A percentile compares a stretch with the other conserved stretches of the same genome.
Conservation (phyloP, 257 asterid species). For the Ajuga chamaepitys region DNA sequence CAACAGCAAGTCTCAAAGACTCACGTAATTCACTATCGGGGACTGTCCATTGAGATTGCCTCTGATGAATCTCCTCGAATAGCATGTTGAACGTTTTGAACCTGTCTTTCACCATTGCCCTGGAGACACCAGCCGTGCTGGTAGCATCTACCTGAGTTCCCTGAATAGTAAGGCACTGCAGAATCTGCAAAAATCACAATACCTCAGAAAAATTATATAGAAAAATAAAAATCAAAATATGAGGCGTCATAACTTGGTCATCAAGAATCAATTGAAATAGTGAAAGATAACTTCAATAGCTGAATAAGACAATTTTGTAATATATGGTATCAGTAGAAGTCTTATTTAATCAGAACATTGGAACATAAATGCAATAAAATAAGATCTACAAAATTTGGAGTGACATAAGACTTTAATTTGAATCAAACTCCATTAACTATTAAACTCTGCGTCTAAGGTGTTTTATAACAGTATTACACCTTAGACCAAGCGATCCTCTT, state of each 20-base stretch:
- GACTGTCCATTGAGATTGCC: slow-evolving; percentile 98
- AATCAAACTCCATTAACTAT: background rate
- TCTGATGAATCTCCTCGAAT: slow-evolving; percentile 94
- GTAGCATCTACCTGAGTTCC: slow-evolving; percentile 43
- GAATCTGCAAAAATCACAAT: slow-evolving; percentile 46
- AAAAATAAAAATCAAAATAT: background rate
- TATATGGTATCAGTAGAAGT: background rate
- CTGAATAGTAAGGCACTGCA: slow-evolving; percentile 76
- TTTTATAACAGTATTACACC: slow-evolving; percentile 30
- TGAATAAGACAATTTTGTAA: background rate
- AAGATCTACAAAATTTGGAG: background rate
- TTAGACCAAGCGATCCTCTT: slow-evolving; percentile 95
- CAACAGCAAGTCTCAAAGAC: slow-evolving; percentile 90
- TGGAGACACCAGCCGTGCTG: slow-evolving; percentile 55
- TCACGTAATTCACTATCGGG: slow-evolving; percentile 97
- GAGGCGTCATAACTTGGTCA: background rate
- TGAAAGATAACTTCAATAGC: background rate
- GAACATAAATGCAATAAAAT: background rate
- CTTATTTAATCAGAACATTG: background rate
- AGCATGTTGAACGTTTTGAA: slow-evolving; percentile 71
- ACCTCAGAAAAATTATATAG: background rate
- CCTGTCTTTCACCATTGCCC: slow-evolving; percentile 80
- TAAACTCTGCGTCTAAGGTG: background rate
- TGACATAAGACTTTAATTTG: background rate
- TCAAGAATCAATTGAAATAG: background rate